These are phyloP conservation scores for Citrullus colocynthis DNA, from an alignment of 306 rosid species.

Conservation along the genomic window DNA sequence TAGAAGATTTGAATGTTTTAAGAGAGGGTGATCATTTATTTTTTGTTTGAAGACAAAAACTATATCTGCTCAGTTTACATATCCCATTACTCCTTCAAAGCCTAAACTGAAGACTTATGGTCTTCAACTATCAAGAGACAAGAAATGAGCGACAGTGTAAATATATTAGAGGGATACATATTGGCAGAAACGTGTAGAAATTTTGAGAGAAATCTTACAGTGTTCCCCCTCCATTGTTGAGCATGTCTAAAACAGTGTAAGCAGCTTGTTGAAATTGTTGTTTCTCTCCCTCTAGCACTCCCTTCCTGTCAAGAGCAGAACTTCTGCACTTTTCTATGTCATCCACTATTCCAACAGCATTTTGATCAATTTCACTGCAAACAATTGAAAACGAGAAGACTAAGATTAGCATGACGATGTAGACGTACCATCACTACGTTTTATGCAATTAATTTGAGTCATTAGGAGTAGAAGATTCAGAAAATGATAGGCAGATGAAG, in stretches of 20 bases:
- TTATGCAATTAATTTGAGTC: neutral
- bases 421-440: neutral
- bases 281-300: conserved; percentile 49
- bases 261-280: conserved; percentile 72
- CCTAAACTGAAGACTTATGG: neutral
- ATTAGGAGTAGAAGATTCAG: neutral
- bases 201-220: conserved; percentile 17
- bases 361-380: conserved; percentile 54
- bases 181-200: conserved; percentile 1
- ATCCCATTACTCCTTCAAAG: neutral
- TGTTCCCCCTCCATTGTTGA: conserved; percentile 29
- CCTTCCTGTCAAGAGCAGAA: conserved; percentile 51
- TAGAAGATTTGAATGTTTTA: conserved; percentile 49
- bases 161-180: neutral
- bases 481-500: neutral
- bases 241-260: conserved; percentile 55
- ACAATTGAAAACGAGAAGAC: neutral
- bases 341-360: conserved; percentile 37
- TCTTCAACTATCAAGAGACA: neutral
- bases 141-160: neutral
- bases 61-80: neutral
- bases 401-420: neutral
- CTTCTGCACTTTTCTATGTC: conserved; percentile 59
- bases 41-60: conserved; percentile 30
- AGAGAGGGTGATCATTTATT: conserved; percentile 62